Evolutionary conservation across 139 green algal genomes (phyloP), one percentile per base, ranked within the genome.

Genomic region (Mychonastes homosphaera): DNA sequence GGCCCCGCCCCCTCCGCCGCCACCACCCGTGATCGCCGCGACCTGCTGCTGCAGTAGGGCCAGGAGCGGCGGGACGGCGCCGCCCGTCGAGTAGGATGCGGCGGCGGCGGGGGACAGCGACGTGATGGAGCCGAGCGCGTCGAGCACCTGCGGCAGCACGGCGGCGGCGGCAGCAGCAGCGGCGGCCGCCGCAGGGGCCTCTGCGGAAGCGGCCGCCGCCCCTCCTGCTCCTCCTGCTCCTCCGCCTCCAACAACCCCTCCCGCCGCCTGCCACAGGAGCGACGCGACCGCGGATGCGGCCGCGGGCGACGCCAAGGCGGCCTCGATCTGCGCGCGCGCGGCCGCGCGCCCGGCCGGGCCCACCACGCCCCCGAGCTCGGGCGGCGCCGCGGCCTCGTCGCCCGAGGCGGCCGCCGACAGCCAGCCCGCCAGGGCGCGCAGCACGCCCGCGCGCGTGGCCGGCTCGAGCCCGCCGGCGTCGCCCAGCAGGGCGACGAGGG

Each of bases 361-460:
- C 49, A 87, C 76, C 54, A 91, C 62, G 32, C 73, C 53, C 4
- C 36, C 54, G 28, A 81, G 58, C 0, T 79, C 64, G 12, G 79
- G n/a, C n/a, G n/a, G n/a, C n/a, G n/a, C n/a, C n/a, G n/a, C n/a
- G 2, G 56, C 56, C 71, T 90, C 83, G 34, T 89, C 63, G 6
- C 80, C 69, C 6, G 38, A 47, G 28, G 73, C 58, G 63, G 88
- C 84, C 60, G 83, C 73, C 6, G 65, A 70, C 46, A 91, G 68
- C 84, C 83, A 91, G 10, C 67, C 61, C 18, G 78, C 79, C 50
- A 91, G 53, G 0, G 83, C 80, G 29, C 80, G 70, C 50, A 90
- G 68, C 30, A 79, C 72, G 0, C 66, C 58, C 19, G 72, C 60
- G 69, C 87, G 79, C 62, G 71, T 58, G 41, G 54, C 44, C 2